Percentiles rank a stretch among this genome's conserved stretches.
Evolutionary conservation across 345 rosid species (phyloP).

Genomic region (Sisymbrium irio): DNA sequence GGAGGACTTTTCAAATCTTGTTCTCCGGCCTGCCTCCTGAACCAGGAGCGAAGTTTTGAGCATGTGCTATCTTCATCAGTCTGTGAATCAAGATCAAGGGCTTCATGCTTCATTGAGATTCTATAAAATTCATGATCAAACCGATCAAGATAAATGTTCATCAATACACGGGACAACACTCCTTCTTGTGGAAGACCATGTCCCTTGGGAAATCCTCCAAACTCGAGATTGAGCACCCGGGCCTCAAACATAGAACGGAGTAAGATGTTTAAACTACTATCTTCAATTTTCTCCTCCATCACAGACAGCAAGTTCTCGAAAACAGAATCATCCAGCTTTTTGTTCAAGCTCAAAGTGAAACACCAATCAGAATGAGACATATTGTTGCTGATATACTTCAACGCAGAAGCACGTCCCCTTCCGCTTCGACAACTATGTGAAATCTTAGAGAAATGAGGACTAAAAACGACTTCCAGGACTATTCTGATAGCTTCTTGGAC

Average conservation of each 20-base stretch:
- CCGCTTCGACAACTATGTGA: constrained; percentile 95
- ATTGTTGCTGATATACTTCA: constrained; percentile 66
- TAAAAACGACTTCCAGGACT: constrained; percentile 69
- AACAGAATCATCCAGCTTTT: constrained; percentile 50
- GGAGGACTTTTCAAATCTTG: constrained; percentile 22
- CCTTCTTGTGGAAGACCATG: constrained; percentile 99
- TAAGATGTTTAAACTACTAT: constrained; percentile 44
- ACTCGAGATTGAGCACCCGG: constrained; percentile 66
- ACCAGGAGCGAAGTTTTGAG: constrained; percentile 77
- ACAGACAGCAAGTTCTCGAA: constrained; percentile 52
- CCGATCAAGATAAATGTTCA: constrained; percentile 75
- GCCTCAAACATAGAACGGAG: constrained; percentile 73
- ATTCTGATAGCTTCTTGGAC: constrained; percentile 86
- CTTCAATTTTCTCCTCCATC: constrained; percentile 66
- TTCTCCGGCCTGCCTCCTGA: constrained; percentile 72
- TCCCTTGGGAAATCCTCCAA: constrained; percentile 90
- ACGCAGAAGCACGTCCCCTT: constrained; percentile 62
- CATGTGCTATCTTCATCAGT: constrained; percentile 31
- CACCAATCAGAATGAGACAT: constrained; percentile 75
- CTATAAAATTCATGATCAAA: constrained; percentile 70
- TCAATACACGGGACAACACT: constrained; percentile 65
- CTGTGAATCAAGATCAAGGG: constrained; percentile 41
- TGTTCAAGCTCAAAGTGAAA: constrained; percentile 58
- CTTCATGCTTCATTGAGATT: constrained; percentile 80
- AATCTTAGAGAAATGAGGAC: constrained; percentile 75